A percentile compares a stretch with the other conserved stretches of the same genome.
Conservation (phyloP, 208 protist species). For the Crithidia fasciculata region DNA sequence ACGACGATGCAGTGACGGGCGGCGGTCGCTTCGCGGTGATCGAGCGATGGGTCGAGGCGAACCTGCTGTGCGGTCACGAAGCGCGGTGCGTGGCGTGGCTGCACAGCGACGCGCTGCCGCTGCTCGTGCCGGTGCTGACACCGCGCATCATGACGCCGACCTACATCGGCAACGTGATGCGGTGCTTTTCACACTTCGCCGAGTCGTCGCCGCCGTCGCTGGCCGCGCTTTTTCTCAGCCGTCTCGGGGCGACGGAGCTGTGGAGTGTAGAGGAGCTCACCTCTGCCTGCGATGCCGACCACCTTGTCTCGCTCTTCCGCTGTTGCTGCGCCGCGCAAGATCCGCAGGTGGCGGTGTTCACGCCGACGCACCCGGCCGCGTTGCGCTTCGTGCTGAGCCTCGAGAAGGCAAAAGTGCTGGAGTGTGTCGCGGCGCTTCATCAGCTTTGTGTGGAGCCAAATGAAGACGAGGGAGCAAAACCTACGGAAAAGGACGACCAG, state of each 20-base stretch:
- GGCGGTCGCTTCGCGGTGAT: constrained; percentile 42
- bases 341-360: constrained; percentile 51
- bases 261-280: constrained; percentile 56
- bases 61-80: constrained; percentile 43
- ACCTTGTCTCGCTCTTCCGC: constrained; percentile 62
- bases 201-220: constrained; percentile 23
- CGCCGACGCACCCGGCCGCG: constrained; percentile 63
- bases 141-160: constrained; percentile 58
- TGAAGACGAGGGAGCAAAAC: not conserved
- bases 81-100: constrained; percentile 69
- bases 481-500: not conserved
- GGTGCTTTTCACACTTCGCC: constrained; percentile 61
- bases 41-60: constrained; percentile 59
- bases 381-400: constrained; percentile 55
- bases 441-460: constrained; percentile 23
- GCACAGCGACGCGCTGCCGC: constrained; percentile 46
- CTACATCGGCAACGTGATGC: constrained; percentile 65
- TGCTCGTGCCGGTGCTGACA: constrained; percentile 61
- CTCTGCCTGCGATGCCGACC: constrained; percentile 48
- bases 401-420: constrained; percentile 35
- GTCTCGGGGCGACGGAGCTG: constrained; percentile 62
- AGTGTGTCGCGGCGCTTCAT: constrained; percentile 61
- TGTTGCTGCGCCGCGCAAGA: constrained; percentile 64
- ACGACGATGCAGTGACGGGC: not conserved
- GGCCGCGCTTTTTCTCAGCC: constrained; percentile 48